Percentiles rank a stretch among this genome's conserved stretches.
phyloP scores from a whole-genome alignment of 805 yeast species.

The Myxozyma vanderwaltii region DNA sequence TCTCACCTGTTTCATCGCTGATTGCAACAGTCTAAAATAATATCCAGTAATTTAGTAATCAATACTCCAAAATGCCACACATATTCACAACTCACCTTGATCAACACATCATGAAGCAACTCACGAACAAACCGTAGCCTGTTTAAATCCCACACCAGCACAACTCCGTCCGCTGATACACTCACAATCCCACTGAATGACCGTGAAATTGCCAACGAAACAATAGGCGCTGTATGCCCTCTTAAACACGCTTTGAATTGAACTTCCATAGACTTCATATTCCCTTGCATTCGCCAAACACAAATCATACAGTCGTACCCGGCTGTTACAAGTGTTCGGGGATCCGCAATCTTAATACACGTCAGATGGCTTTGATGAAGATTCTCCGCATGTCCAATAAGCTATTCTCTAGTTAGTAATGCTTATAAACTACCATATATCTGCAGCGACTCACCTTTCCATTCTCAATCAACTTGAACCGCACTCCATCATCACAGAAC shows the following conservation, averaged over 20 bases:
- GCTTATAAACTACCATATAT: too few species aligned
- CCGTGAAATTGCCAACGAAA: constrained; percentile 51
- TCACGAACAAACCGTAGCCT: constrained; percentile 54
- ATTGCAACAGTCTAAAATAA: constrained; percentile 28
- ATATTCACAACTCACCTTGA: constrained; percentile 7
- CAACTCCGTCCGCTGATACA: constrained; percentile 56
- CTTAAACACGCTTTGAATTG: constrained; percentile 46
- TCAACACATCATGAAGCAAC: constrained; percentile 19
- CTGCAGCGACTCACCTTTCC: constrained; percentile 23
- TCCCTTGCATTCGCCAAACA: constrained; percentile 44
- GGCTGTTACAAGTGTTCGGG: constrained; percentile 32
- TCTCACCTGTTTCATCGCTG: constrained; percentile 35
- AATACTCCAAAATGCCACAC: neutral
- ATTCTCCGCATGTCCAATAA: constrained; percentile 31
- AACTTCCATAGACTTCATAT: constrained; percentile 24
- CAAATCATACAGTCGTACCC: constrained; percentile 40
- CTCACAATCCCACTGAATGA: constrained; percentile 59
- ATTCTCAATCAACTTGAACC: constrained; percentile 32
- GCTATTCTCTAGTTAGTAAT: neutral
- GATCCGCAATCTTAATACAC: constrained; percentile 28
- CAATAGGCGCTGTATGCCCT: constrained; percentile 58
- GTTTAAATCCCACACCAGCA: constrained; percentile 66
- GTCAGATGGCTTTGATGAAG: constrained; percentile 32
- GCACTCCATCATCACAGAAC: constrained; percentile 34
- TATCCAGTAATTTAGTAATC: neutral